Base-by-base conservation (phyloP, 495 filamentous ascomycete species). In the Daldinia caldariorum region DNA sequence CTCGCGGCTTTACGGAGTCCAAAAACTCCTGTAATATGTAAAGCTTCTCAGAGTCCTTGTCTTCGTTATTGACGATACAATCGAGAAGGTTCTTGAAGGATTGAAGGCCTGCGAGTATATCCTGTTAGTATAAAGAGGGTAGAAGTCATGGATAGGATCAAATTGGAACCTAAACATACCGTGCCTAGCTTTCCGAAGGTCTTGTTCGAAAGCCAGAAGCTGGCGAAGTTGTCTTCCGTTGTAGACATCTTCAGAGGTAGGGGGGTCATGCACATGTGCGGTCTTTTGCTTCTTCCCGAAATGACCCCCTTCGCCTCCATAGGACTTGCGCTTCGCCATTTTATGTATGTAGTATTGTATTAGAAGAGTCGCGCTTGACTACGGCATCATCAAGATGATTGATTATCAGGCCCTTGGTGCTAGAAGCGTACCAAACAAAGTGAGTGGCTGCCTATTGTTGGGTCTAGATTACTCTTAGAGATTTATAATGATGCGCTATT, bases 71-170 rank as follows among this genome's bases (percentile, higher is more conserved):
- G 8, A 84, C 77, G 38, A 94, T 89, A 22, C 83, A 84, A 51
- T 89, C 84, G 20, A 97, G 84, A 60, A 94, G 91, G 14, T 83
- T 79, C 73, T 94, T 95, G 79, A 97, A 91, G 29, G 86, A 89
- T 63, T 88, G 85, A 1, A 97, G 83, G 16, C 88, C 92, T 95
- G 51, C 9, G 58, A 31, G 16, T 10, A 22, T 3, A 20, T 49
- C 58, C 10, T 13, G 26, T 71, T 72, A 72, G 72, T 57, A 57
- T 16, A 38, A 14, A 54, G 35, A 3, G 13, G 37, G 2, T 49
- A 26, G 26, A 2, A 18, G 16, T n/a, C 56, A 61, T 22, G 64
- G 14, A 6, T 58, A 14, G 49, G 47, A 51, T 58, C 13, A 26
- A 53, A 18, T 18, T 53, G 35, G 9, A 29, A 14, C 26, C 45